These are phyloP conservation scores for Coemansia umbellata DNA, from an alignment of 192 early-diverging fungal genomes.

Conservation along the genomic window DNA sequence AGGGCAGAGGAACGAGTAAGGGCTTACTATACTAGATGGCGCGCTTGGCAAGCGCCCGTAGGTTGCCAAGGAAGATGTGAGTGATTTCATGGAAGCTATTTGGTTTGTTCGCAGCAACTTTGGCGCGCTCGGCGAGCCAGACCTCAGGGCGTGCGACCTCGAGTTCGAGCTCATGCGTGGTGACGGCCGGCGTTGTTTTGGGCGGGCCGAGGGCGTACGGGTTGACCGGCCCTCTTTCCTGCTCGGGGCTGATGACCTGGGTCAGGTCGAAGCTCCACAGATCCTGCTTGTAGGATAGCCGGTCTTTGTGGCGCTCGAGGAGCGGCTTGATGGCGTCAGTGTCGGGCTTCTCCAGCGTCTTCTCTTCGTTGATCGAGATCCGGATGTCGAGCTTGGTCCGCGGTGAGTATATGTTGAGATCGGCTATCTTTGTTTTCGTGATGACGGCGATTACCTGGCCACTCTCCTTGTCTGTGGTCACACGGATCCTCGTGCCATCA, in stretches of 20 bases:
- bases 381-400: conserved; percentile 77
- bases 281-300: conserved; percentile 81
- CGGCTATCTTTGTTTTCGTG: conserved; percentile 73
- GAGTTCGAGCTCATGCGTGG: conserved; percentile 81
- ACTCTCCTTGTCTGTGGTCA: conserved; percentile 63
- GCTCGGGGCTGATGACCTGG: conserved; percentile 61
- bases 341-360: conserved; percentile 28
- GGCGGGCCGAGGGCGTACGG: conserved; percentile 42
- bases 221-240: conserved; percentile 30
- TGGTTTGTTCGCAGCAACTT: conserved; percentile 54
- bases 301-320: conserved; percentile 78
- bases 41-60: conserved; percentile 58
- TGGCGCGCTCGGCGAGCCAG: conserved; percentile 60
- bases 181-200: conserved; percentile 38
- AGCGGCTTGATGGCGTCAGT: conserved; percentile 49
- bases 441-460: conserved; percentile 57
- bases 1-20: not conserved
- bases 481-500: conserved; percentile 53
- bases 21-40: conserved; percentile 32
- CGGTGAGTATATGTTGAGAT: conserved; percentile 85
- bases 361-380: conserved; percentile 79
- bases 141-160: conserved; percentile 63
- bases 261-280: conserved; percentile 86
- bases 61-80: conserved; percentile 74
- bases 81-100: conserved; percentile 70